phyloP scores from a whole-genome alignment of 2,329 filamentous ascomycete genomes.

The Westerdykella sp. region DNA sequence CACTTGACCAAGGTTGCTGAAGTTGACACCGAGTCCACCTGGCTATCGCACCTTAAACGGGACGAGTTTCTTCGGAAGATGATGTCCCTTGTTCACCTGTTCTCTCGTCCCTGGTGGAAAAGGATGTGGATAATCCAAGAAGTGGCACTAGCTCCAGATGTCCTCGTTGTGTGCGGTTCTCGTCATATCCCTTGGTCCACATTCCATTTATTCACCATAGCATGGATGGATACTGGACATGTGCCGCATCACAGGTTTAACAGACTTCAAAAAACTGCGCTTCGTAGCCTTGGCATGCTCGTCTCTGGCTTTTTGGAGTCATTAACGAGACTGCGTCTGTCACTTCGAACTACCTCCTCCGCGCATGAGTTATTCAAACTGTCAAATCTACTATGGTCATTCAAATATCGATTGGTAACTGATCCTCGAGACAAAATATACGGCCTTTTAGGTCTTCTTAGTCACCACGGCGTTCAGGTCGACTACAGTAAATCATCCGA shows the following conservation, averaged over 20 bases:
- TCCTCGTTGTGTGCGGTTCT: neutral
- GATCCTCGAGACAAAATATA: neutral
- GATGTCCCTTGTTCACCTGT: neutral
- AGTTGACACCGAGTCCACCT: neutral
- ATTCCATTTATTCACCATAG: neutral
- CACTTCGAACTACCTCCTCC: neutral
- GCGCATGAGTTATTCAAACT: neutral
- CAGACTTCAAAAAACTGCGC: neutral
- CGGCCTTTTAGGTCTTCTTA: neutral
- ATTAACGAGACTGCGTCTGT: neutral
- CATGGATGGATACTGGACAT: neutral
- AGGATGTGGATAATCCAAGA: neutral
- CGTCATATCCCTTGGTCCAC: neutral
- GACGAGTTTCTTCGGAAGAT: neutral
- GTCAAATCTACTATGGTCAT: neutral
- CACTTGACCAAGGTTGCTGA: neutral
- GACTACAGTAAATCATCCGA: neutral
- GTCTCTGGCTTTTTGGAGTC: neutral
- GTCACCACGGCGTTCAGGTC: neutral
- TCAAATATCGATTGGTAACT: neutral
- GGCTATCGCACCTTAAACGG: neutral
- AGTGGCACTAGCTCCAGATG: neutral
- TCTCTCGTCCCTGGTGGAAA: neutral
- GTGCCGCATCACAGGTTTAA: neutral
- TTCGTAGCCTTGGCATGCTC: neutral